Percentiles rank a stretch among this genome's conserved stretches.
Conservation (phyloP, 140 eudicot species). For the Erigeron philadelphicus region DNA sequence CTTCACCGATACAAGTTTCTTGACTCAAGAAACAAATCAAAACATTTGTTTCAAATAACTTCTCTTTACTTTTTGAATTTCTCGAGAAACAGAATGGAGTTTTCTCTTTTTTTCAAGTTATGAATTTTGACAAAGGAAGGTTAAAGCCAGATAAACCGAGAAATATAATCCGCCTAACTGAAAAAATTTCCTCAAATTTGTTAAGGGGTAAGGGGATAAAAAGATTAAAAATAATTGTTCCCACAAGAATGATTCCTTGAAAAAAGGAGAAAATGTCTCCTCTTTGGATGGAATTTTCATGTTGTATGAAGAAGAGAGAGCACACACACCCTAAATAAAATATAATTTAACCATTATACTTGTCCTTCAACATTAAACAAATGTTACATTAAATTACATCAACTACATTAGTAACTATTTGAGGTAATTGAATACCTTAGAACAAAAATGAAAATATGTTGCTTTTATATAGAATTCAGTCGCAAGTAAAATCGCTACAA, state of each 20-base stretch:
- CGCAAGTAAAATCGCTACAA: conserved; percentile 1
- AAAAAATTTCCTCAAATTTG: background rate
- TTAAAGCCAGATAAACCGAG: background rate
- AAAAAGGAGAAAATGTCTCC: conserved; percentile 39
- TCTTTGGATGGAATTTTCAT: conserved; percentile 27
- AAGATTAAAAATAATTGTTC: background rate
- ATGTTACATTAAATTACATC: no score
- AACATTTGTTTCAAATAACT: conserved; percentile 4
- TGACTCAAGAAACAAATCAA: conserved; percentile 9
- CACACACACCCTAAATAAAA: background rate
- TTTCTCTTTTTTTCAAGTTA: background rate
- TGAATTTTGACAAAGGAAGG: conserved; percentile 9
- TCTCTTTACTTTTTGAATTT: background rate
- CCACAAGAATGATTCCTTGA: conserved; percentile 20
- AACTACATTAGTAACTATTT: no score
- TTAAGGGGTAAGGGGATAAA: conserved; percentile 8
- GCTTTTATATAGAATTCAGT: no score
- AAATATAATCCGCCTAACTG: background rate
- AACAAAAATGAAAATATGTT: background rate
- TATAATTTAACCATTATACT: no score
- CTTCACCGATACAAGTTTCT: background rate
- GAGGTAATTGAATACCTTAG: background rate
- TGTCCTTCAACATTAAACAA: no score
- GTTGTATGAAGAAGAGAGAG: conserved; percentile 15
- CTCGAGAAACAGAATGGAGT: conserved; percentile 6